Evolutionary conservation across 2,329 filamentous ascomycete species (phyloP).

Genomic region (Trichoderma simmonsii): DNA sequence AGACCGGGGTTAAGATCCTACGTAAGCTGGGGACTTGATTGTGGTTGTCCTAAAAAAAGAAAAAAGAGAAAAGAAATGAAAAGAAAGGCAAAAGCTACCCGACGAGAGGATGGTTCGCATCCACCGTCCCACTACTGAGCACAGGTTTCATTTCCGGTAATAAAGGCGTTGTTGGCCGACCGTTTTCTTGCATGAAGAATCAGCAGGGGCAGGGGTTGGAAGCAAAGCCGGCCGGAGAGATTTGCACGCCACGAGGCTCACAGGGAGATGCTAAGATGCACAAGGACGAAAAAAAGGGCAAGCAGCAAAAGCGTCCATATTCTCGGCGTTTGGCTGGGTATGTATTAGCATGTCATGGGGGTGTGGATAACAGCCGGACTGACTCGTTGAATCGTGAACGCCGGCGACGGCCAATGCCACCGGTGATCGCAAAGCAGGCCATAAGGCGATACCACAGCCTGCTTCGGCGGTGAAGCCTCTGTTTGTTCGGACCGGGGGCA

Average conservation of each 20-base stretch:
- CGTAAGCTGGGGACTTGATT: not conserved
- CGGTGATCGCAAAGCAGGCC: not conserved
- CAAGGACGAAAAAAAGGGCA: no score
- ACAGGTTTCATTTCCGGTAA: not conserved
- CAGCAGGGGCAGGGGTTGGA: not conserved
- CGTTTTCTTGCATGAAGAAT: not conserved
- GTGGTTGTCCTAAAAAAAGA: not conserved
- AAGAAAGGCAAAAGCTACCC: not conserved
- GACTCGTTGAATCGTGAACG: no score
- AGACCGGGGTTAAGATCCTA: not conserved
- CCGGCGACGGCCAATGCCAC: no score
- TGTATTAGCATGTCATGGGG: not conserved
- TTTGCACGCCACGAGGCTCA: no score
- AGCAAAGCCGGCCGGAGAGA: not conserved
- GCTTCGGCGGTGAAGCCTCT: not conserved
- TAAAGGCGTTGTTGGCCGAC: not conserved
- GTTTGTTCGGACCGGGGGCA: not conserved
- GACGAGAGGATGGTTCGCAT: no score
- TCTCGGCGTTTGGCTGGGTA: no score
- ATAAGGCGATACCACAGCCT: not conserved
- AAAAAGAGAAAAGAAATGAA: not conserved
- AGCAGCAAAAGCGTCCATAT: no score
- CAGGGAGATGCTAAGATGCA: no score
- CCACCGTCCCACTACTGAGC: not conserved
- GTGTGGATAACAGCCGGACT: not conserved